A percentile compares a stretch with the other conserved stretches of the same genome.
Conservation (phyloP, 148 eudicot species). For the Cornus kousa region DNA sequence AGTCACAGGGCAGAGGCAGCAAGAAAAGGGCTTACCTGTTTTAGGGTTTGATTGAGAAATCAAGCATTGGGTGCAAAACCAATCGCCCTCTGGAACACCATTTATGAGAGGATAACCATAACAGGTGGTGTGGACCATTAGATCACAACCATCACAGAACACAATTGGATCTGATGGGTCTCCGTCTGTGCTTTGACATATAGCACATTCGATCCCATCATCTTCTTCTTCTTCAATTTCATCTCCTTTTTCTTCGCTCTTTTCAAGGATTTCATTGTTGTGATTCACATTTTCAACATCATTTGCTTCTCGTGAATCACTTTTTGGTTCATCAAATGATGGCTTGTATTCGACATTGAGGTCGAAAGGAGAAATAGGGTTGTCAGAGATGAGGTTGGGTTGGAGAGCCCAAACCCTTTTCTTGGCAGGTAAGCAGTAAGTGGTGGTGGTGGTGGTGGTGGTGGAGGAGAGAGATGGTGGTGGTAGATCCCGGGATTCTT, state of each 20-base stretch:
- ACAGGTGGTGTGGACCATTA: conserved; percentile 84
- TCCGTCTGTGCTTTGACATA: conserved; percentile 84
- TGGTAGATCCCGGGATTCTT: conserved; percentile 21
- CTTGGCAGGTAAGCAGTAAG: conserved; percentile 67
- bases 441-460: conserved; percentile 12
- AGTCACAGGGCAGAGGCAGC: conserved; percentile 65
- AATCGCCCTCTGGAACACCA: conserved; percentile 79
- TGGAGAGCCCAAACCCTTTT: conserved; percentile 70
- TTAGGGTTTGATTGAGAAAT: conserved; percentile 5
- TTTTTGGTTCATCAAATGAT: neutral
- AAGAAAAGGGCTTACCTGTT: conserved; percentile 12
- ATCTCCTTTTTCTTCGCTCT: neutral
- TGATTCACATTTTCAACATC: neutral
- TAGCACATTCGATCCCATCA: conserved; percentile 77
- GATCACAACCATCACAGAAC: conserved; percentile 86
- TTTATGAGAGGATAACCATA: conserved; percentile 69
- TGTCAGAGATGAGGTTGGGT: conserved; percentile 22
- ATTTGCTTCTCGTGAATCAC: neutral
- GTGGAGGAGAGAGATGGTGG: conserved; percentile 8
- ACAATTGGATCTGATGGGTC: conserved; percentile 87
- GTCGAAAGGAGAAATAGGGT: conserved; percentile 30
- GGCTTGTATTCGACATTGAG: conserved; percentile 61
- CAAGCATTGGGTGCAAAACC: conserved; percentile 73
- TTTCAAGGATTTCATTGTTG: neutral
- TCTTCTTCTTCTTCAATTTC: conserved; percentile 38